Evolutionary conservation across 768 basidiomycete species (phyloP).

Genomic region (Tephrocybe rancida): DNA sequence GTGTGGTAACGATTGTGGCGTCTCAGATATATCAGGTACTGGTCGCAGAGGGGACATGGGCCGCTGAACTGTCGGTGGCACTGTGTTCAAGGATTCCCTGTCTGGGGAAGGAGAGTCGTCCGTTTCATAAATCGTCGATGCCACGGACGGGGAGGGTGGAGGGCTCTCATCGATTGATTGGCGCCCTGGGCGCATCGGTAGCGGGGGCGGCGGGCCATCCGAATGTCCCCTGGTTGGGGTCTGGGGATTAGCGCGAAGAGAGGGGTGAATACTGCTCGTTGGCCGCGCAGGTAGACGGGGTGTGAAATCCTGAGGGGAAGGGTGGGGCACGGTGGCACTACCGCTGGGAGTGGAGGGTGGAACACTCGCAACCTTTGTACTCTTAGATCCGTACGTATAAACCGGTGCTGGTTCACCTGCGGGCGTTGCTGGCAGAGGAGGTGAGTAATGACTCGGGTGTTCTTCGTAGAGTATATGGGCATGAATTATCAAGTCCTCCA

Average conservation of each 20-base stretch:
- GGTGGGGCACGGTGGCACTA: slow-evolving; percentile 11
- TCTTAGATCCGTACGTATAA: slow-evolving; percentile 70
- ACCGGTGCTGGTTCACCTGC: slow-evolving; percentile 59
- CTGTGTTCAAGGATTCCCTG: slow-evolving; percentile 4
- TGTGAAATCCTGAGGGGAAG: slow-evolving; percentile 65
- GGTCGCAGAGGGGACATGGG: slow-evolving; percentile 9
- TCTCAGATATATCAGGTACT: not conserved
- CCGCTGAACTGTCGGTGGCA: not conserved
- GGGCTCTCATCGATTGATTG: slow-evolving; percentile 27
- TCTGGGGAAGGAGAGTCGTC: slow-evolving; percentile 17
- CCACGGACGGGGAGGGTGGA: slow-evolving; percentile 29
- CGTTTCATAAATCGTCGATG: slow-evolving; percentile 25
- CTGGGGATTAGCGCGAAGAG: slow-evolving; percentile 53
- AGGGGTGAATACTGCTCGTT: slow-evolving; percentile 77
- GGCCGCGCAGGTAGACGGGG: slow-evolving; percentile 73
- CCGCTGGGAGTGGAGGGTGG: slow-evolving; percentile 28
- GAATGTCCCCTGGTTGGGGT: slow-evolving; percentile 47
- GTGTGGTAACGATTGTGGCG: not conserved
- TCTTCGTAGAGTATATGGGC: slow-evolving; percentile 71
- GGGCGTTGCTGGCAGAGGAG: slow-evolving; percentile 76
- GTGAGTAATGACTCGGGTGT: slow-evolving; percentile 47
- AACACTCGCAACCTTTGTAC: slow-evolving; percentile 64
- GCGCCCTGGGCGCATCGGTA: slow-evolving; percentile 24
- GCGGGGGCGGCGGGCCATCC: slow-evolving; percentile 21
- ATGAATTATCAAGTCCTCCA: slow-evolving; percentile 85